Evolutionary conservation across 257 asterid species (phyloP), one percentile per base, ranked within the genome.

Genomic region (Henckelia pumila): DNA sequence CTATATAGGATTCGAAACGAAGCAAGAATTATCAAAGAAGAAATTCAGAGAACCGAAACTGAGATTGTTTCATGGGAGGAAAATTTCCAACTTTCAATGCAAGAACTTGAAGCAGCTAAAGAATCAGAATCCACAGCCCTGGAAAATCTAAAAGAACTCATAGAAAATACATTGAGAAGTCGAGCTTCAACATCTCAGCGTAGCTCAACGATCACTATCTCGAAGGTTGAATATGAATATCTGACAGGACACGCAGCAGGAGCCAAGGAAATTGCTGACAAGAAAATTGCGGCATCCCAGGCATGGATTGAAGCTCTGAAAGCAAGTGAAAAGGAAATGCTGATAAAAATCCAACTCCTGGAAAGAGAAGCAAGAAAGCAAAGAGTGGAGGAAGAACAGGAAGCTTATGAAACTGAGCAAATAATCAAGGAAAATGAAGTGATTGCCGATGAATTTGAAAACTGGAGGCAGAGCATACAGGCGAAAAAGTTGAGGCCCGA

Each of bases 61-160:
- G 87, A 85, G 67, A 82, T 79, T 29, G 85, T 77, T 30, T 56
- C 69, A 61, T 84, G 81, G 1, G 95, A 88, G 76, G 95, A 81
- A 64, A 82, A 65, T 70, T 75, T 87, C 68, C 84, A 82, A 64
- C 83, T 79, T 49, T 89, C 92, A 13, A 30, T 81, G 26, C 76
- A 79, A 56, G 91, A 86, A 72, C 85, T 90, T 7, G 79, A 81
- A 73, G 83, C 81, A n/a, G 84, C 71, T 4, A 90, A 88, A 76
- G 75, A 78, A 75, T 77, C 92, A 59, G 99, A 93, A 79, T 83
- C 84, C 35, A 25, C 26, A 59, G 91, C 90, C n/a, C 86, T 92
- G 6, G 85, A 82, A 65, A 86, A 87, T 73, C 95, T 92, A 13
- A 77, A 82, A 77, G 70, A 44, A 44, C 65, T 77, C 26, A 63